Evolutionary conservation across 1,284 basidiomycete species (phyloP).

Genomic region (Meripilus lineatus): DNA sequence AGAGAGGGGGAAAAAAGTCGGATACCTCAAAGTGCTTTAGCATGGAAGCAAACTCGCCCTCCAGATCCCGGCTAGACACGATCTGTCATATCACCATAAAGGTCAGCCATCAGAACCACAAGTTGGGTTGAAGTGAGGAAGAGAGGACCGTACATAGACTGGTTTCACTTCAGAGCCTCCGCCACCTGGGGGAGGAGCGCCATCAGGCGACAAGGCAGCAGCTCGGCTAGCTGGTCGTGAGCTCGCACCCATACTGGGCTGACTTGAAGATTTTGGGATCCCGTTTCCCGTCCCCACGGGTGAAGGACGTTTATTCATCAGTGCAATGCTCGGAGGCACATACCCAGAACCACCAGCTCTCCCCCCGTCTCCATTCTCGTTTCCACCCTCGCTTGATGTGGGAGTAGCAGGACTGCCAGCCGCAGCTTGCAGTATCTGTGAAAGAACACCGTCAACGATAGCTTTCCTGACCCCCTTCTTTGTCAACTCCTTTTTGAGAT

Average conservation of each 20-base stretch:
- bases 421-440: constrained; percentile 43
- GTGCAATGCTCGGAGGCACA: constrained; percentile 65
- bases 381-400: constrained; percentile 44
- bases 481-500: constrained; percentile 89
- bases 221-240: constrained; percentile 57
- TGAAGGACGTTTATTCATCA: constrained; percentile 49
- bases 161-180: constrained; percentile 50
- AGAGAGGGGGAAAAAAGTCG: too few relatives aligned
- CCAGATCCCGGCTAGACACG: constrained; percentile 80
- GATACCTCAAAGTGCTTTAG: constrained; percentile 74
- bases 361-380: constrained; percentile 49
- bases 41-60: constrained; percentile 80
- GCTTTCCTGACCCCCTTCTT: constrained; percentile 84
- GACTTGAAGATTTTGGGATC: constrained; percentile 44
- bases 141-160: constrained; percentile 58
- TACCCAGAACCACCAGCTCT: constrained; percentile 41
- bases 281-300: constrained; percentile 20
- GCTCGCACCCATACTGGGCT: constrained; percentile 39
- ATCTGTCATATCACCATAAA: constrained; percentile 45
- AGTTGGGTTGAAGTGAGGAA: constrained; percentile 4
- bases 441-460: constrained; percentile 69
- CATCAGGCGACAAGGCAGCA: constrained; percentile 38
- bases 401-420: constrained; percentile 37
- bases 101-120: constrained; percentile 6
- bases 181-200: constrained; percentile 33